These are phyloP conservation scores for Cystoderma amianthinum DNA, from an alignment of 768 basidiomycete species.

Conservation along the genomic window DNA sequence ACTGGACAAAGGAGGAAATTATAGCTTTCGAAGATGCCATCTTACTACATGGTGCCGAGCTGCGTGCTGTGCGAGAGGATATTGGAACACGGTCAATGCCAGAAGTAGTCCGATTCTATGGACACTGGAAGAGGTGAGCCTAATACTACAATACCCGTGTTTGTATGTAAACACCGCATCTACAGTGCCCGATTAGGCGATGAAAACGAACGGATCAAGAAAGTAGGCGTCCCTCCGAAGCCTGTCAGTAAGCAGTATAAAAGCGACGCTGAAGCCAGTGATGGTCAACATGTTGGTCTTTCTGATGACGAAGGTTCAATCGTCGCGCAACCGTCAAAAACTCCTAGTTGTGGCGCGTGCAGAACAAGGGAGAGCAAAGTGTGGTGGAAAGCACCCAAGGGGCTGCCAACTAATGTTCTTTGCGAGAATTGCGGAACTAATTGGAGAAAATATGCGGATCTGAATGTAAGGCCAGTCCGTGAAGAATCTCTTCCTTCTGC, in stretches of 20 bases:
- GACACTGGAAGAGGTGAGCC: conserved; percentile 76
- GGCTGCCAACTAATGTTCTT: conserved; percentile 67
- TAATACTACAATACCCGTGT: not conserved
- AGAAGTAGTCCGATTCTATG: conserved; percentile 81
- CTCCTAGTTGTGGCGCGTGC: conserved; percentile 75
- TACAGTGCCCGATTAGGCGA: conserved; percentile 60
- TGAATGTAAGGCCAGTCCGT: conserved; percentile 66
- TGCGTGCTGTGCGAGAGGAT: conserved; percentile 72
- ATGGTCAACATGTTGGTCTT: conserved; percentile 41
- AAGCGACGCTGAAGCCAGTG: conserved; percentile 28
- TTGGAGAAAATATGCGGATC: conserved; percentile 91
- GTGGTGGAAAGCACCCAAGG: conserved; percentile 95
- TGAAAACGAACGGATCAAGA: conserved; percentile 49
- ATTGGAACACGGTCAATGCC: conserved; percentile 60
- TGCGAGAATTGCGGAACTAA: conserved; percentile 84
- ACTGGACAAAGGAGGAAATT: conserved; percentile 65
- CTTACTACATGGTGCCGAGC: conserved; percentile 66
- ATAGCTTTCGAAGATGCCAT: conserved; percentile 76
- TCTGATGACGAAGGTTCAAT: conserved; percentile 77
- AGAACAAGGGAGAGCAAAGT: conserved; percentile 67
- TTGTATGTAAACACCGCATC: conserved; percentile 1
- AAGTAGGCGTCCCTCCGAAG: conserved; percentile 25
- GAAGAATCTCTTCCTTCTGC: conserved; percentile 51
- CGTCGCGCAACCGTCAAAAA: conserved; percentile 46
- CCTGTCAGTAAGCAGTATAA: conserved; percentile 29